Evolutionary conservation across 495 filamentous ascomycete species (phyloP), one percentile per base, ranked within the genome.

Genomic region (Aspergillus funiculosus): DNA sequence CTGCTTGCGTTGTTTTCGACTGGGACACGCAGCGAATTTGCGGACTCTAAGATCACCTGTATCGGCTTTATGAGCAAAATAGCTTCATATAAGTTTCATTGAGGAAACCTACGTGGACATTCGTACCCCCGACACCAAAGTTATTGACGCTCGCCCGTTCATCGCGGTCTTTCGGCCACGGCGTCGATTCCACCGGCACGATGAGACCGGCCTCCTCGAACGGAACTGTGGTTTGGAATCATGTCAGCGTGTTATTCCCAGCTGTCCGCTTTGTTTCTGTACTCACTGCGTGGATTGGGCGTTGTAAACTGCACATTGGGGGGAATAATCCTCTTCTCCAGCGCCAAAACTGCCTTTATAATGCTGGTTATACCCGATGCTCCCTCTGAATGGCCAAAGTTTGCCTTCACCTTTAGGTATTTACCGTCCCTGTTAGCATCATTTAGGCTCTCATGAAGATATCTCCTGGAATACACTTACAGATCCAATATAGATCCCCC

Each of bases 311-410:
- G 55, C 8, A 66, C 53, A 21, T 66, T 68, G 0, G 66, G 58
- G 1, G 63, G 67, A 25, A 73, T 71, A 0, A 36, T 59, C 5
- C 42, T 34, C 6, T 64, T 32, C 36, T 73, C 64, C 6, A 73
- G 39, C 0, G 54, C 46, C 0, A 73, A 31, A 0, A 65, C 46
- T 5, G 45, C 39, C 31, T 73, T 71, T 22, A 73, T 66, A 5
- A 73, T 6, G 17, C 57, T 56, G 2, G 56, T 58, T 1, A 71
- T 35, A 1, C 63, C 69, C 4, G 59, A 57, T 8, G 67, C 64
- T 0, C 58, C 67, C 39, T 71, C 69, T 0, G 54, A 39, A 47
- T 73, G 69, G 10, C 67, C 69, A 1, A 70, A 17, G 21, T 71
- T 71, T 2, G 63, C 50, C 53, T 71, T 71, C 1, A 52, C 49